Evolutionary conservation across 768 basidiomycete species (phyloP).

Genomic region (Mycena rebaudengoi): DNA sequence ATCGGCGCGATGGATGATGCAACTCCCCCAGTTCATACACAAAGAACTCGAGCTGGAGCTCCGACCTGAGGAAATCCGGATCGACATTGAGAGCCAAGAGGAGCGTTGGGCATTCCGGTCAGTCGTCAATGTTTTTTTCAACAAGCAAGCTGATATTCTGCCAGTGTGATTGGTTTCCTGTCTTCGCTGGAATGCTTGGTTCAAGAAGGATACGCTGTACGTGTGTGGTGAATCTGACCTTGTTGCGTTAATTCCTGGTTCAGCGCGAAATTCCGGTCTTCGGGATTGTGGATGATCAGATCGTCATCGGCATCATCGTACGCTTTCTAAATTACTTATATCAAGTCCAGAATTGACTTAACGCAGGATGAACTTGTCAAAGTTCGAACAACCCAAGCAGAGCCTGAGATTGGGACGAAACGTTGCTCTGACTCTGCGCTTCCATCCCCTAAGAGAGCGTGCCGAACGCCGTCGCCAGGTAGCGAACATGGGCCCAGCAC

Average conservation of each 20-base stretch:
- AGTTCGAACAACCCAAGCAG: neutral
- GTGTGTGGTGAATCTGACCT: neutral
- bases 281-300: slow-evolving; percentile 69
- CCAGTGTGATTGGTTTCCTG: slow-evolving; percentile 79
- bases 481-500: neutral
- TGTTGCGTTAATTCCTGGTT: neutral
- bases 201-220: slow-evolving; percentile 50
- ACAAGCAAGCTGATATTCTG: neutral
- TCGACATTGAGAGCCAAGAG: slow-evolving; percentile 63
- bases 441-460: slow-evolving; percentile 17
- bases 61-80: slow-evolving; percentile 60
- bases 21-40: slow-evolving; percentile 67
- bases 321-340: slow-evolving; percentile 20
- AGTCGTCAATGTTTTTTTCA: slow-evolving; percentile 11
- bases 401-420: slow-evolving; percentile 31
- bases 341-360: neutral
- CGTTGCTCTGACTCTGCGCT: slow-evolving; percentile 13
- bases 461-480: neutral
- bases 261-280: slow-evolving; percentile 90
- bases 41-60: slow-evolving; percentile 80
- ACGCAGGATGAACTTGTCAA: slow-evolving; percentile 13
- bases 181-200: slow-evolving; percentile 65
- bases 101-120: slow-evolving; percentile 85
- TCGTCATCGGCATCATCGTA: slow-evolving; percentile 82
- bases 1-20: neutral